Evolutionary conservation across 1,284 basidiomycete genomes (phyloP), one percentile per base, ranked within the genome.

Genomic region (Ustilago xerochloae): DNA sequence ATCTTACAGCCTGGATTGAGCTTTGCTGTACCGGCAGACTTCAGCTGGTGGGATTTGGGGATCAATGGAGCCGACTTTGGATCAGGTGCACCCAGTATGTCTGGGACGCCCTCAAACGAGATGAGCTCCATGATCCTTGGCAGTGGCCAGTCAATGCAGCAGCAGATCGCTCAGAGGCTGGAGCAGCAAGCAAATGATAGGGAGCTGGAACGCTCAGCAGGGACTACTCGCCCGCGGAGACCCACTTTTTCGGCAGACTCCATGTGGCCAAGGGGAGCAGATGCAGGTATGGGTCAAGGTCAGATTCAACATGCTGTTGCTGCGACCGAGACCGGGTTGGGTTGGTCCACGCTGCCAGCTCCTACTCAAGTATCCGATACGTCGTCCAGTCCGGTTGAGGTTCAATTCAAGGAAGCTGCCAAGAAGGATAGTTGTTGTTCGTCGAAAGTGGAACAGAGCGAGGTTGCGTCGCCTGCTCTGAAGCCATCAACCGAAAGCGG

Each of bases 1-100:
- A 70, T 81, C 32, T 58, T 81, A 1, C 72, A 79, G 20, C 72
- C 75, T 10, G 76, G 67, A 16, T 58, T 83, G 9, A 75, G 71
- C 30, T 84, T 80, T 56, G 81, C 82, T 0, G 80, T 84, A 9
- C 82, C 82, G 0, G 77, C 79, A 2, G 82, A 84, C 30, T 75
- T 84, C 46, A 77, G 76, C 36, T 84, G 82, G 82, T 83, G 81
- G 77, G 77, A 83, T 59, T 61, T 78, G 9, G 77, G 75, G 12
- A 65, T 74, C 51, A 58, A 56, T 13, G 62, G 57, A 1, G 47
- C 49, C 20, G 64, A 69, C 49, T 33, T 46, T 18, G 53, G 45
- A 7, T 66, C 64, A 3, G 47, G 32, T 12, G 47, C 55, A 13
- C 43, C 65, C 5, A 63, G 62, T 32, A 35, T 61, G 3, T 38